Evolutionary conservation across 1,139 yeast genomes (phyloP), one percentile per base, ranked within the genome.

Genomic region (Trichomonascaceae sp.): DNA sequence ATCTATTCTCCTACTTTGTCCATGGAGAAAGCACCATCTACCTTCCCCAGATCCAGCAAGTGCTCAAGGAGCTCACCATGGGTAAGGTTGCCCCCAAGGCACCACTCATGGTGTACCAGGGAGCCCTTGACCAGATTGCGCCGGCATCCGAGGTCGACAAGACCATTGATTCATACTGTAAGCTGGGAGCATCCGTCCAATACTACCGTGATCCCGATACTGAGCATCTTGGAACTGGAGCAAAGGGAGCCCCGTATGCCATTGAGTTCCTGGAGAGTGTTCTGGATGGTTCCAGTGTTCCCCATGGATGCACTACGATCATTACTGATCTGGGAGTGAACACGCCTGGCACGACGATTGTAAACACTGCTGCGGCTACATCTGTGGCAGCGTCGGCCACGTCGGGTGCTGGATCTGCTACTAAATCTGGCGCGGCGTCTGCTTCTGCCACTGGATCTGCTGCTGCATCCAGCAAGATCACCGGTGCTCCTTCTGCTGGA

Each of bases 101-200:
- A 34, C 46, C 58, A 33, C 15, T 48, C 35, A 42, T 37, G 31
- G 39, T 51, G n/a, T 52, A 52, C 40, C 53, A 53, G 28, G 57
- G 56, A 13, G 31, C 42, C 20, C 29, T 33, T 13, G 60, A 55
- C 37, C 46, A 44, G 26, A 41, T 50, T 9, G 50, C 46, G 13
- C 43, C 46, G 16, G 36, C 42, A 14, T 39, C 30, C 3, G 40
- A 37, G 13, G 52, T 51, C 20, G 49, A 44, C 17, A 28, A 30
- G 5, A 28, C 43, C 3, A 38, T 45, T 25, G 32, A 40, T 31
- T 18, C 26, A 25, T 54, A 52, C 44, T 54, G 59, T 39, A 16
- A 37, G 17, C 37, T 36, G 4, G 55, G 57, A 16, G 42, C 47
- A 26, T 37, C 45, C 13, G 43, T 55, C 13, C 36, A 41, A 23